Evolutionary conservation across 345 rosid species (phyloP), one percentile per base, ranked within the genome.

Genomic region (Raphanus sativus): DNA sequence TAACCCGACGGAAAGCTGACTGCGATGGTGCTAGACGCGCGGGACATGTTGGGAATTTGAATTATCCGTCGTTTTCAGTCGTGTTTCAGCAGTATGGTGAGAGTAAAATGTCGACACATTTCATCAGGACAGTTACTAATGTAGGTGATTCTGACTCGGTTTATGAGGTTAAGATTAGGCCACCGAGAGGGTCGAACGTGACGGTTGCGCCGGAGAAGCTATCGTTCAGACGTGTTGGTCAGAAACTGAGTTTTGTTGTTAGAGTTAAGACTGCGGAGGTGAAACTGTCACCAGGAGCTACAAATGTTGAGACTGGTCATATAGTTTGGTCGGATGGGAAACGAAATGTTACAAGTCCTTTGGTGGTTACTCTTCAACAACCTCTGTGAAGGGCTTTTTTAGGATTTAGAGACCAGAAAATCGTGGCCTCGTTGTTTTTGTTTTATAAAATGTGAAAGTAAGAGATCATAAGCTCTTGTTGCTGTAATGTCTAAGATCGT

Each of bases 361-460:
- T 95, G 64, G 85, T 91, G 9, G 92, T 91, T 62, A 92, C 99
- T 73, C 80, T 95, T 90, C 99, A 95, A 84, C 98, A 92, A 70
- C 96, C 98, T 81, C 78, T 95, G 59, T 92, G 55, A 50, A 50
- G 54, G 70, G 11, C 62, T n/a, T 45, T 5, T 50, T 67, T 52
- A 74, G 75, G 75, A 54, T 54, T 62, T 74, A 2, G 56, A 34
- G 61, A 68, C 65, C 15, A 70, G 8, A 62, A 52, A 62, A 68
- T 73, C 38, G 15, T 73, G 78, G 82, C 68, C 75, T 73, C 30
- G 25, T 60, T 60, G 6, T 32, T 28, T 38, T 40, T 33, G n/a
- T 40, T n/a, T 28, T 26, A 68, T 32, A 29, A 25, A 73, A 8
- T 67, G 64, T 61, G 63, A 62, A 62, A 28, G 66, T 12, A 78